Evolutionary conservation across 768 basidiomycete genomes (phyloP), one percentile per base, ranked within the genome.

Genomic region (Boletus sp.): DNA sequence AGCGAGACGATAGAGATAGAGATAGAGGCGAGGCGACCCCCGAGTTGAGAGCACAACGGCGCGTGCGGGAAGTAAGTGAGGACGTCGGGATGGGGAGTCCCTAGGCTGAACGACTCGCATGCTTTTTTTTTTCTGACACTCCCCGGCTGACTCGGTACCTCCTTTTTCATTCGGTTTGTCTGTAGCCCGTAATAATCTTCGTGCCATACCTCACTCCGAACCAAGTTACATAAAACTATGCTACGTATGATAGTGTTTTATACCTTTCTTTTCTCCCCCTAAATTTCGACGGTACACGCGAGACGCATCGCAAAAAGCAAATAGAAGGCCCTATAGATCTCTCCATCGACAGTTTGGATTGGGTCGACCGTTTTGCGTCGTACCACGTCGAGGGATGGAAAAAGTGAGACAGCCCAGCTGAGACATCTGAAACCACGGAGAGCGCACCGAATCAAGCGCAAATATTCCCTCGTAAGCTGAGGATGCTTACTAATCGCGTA

Each of bases 21-120:
- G 69, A 70, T 46, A 61, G 69, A 51, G 70, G 68, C 0, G 69
- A 72, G 2, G 69, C 61, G 5, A 70, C 69, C 25, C 69, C 69
- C n/a, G 69, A 70, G 56, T 37, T 70, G 43, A 64, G 62, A 50
- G 70, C 69, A 39, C 68, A 63, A 47, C 62, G 66, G 14, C 56
- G 50, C n/a, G 56, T 68, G 30, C 65, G 59, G 39, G 58, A 70
- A 53, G 40, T 72, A 3, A 72, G 68, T 37, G 65, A 71, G 38
- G 69, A 72, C 5, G 59, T 68, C 32, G 64, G 66, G 19, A 70
- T 70, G 68, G 47, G 64, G 27, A 68, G 64, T 56, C 70, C 69
- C 41, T 70, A 65, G 52, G 19, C 38, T n/a, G 32, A 44, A 52
- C n/a, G 17, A 33, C 30, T 7, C 27, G 37, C 35, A 4, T 14